Evolutionary conservation across 1,139 yeast species (phyloP).

Genomic region (Lizanozyma gosingica): DNA sequence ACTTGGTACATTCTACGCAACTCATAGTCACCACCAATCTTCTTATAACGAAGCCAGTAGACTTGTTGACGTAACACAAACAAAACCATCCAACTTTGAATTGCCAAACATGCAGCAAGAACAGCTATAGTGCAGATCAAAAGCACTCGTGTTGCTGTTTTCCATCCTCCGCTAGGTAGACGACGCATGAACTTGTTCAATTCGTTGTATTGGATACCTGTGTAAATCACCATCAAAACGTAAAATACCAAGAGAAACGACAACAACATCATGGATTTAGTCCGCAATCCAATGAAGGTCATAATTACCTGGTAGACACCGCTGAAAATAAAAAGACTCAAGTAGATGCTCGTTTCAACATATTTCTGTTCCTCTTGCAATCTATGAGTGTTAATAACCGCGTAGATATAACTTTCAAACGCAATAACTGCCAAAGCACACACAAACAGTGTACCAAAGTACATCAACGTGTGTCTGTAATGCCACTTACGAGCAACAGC

Average conservation of each 20-base stretch:
- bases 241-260: conserved; percentile 25
- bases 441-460: background rate
- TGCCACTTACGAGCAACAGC: background rate
- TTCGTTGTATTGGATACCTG: conserved; percentile 32
- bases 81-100: conserved; percentile 18
- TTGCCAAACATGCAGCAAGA: conserved; percentile 21
- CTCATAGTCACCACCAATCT: conserved; percentile 27
- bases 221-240: conserved; percentile 29
- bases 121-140: conserved; percentile 28
- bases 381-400: background rate
- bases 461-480: background rate
- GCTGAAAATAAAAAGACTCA: conserved; percentile 16
- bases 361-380: background rate
- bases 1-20: conserved; percentile 21
- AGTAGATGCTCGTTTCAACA: background rate
- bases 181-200: conserved; percentile 7
- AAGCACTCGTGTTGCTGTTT: conserved; percentile 21
- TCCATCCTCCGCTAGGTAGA: conserved; percentile 12
- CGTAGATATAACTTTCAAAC: background rate
- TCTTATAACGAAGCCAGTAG: conserved; percentile 29
- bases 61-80: conserved; percentile 19
- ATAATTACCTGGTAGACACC: conserved; percentile 19
- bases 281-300: conserved; percentile 22
- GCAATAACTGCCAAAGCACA: background rate
- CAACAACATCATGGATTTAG: conserved; percentile 22